Base-by-base conservation (phyloP, 139 green algal species). In the Micractinium sp. region DNA sequence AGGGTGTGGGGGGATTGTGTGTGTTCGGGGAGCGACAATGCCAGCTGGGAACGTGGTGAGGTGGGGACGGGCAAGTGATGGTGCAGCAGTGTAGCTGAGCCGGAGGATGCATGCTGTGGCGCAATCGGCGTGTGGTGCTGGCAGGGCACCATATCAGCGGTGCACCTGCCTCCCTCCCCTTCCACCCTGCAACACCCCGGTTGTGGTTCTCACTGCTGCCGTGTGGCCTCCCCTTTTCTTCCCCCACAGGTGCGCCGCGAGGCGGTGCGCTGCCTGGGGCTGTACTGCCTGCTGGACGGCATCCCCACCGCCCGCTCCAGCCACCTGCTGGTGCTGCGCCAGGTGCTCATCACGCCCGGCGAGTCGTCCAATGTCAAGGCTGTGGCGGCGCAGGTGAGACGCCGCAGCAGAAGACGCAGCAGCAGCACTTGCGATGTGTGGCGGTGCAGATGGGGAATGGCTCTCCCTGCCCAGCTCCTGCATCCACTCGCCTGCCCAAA, bases 221-320 rank as follows among this genome's bases (percentile, higher is more conserved):
- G 9, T 60, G 22, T 7, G 2, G 0, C n/a, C 33, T 66, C 63
- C 82, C 67, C n/a, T 41, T 23, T 39, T 25, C 38, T 1, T 38
- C 35, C 29, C 33, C 25, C 29, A 33, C 33, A 75, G 73, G 90
- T 93, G 74, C 75, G 93, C 77, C 35, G 71, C 27, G 89, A 91
- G 74, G 93, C 93, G 25, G 73, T 93, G 75, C 83, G 85, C 12
- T 91, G 82, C 87, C 66, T 95, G 29, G 93, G 93, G n/a, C 85
- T 95, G 75, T 94, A 91, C 85, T 92, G 91, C 86, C 53, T 94
- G 36, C 81, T 95, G 76, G 85, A 88, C 35, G 75, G 77, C 85
- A 90, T 88, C 66, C 67, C 74, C 27, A 82, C 85, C 36, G 18
- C 81, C 27, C 76, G 61, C 4, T 66, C 39, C 25, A 29, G 27